These are phyloP conservation scores for Nitzschia sp. DNA, from an alignment of 108 stramenopile genomes.

Conservation along the genomic window DNA sequence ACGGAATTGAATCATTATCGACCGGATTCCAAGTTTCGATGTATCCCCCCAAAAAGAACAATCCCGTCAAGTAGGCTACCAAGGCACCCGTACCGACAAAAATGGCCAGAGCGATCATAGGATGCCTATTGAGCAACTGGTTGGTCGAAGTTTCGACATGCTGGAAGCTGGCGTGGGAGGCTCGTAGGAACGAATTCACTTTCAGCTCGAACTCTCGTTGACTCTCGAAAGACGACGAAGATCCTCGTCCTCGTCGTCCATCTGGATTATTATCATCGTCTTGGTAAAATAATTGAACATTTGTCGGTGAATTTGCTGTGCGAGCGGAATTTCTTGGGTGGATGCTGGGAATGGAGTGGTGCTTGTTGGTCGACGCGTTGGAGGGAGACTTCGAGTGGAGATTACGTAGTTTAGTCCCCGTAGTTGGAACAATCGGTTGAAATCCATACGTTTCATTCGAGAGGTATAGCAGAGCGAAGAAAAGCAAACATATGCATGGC, in stretches of 20 bases:
- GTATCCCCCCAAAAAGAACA: constrained; percentile 38
- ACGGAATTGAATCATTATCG: constrained; percentile 31
- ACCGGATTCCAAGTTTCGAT: constrained; percentile 31
- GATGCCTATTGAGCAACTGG: constrained; percentile 9
- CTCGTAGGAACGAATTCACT: constrained; percentile 12
- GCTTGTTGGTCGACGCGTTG: no score
- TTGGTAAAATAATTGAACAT: constrained; percentile 5
- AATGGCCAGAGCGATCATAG: constrained; percentile 23
- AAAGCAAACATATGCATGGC: no score
- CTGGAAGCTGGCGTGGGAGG: constrained; percentile 18
- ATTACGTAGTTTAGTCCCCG: no score
- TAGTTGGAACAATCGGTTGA: no score
- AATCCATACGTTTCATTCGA: no score
- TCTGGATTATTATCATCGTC: not conserved
- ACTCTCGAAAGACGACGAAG: not conserved
- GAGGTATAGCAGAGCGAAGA: no score
- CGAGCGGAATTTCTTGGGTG: no score
- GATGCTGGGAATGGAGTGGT: no score
- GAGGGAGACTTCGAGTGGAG: no score
- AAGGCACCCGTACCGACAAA: constrained; percentile 21
- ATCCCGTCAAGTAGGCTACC: constrained; percentile 30
- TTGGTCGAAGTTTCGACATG: constrained; percentile 23
- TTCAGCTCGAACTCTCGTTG: not conserved
- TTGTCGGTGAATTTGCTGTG: no score
- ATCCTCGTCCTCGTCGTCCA: not conserved